Evolutionary conservation across 805 yeast species (phyloP).

Genomic region (Torulaspora indica): DNA sequence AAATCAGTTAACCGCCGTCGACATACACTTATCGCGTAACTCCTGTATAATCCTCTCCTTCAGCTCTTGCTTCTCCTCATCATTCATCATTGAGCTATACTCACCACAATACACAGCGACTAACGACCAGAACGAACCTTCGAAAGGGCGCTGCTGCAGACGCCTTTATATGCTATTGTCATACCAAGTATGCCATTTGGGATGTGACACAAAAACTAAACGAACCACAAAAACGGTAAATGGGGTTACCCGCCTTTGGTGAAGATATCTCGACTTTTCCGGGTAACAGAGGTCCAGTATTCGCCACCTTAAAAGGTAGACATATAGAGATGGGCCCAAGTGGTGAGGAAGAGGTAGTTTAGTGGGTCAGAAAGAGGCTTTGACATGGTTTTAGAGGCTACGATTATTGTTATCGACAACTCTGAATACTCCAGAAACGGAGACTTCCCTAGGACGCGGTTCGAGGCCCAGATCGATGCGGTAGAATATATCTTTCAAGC

Average conservation of each 20-base stretch:
- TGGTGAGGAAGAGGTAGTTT: background rate
- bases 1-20: background rate
- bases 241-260: background rate
- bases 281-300: background rate
- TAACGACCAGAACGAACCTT: no score
- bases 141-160: no score
- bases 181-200: no score
- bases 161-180: no score
- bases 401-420: slow-evolving; percentile 92
- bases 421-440: slow-evolving; percentile 96
- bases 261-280: background rate
- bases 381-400: slow-evolving; percentile 89
- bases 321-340: background rate
- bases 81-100: slow-evolving; percentile 2
- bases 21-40: slow-evolving; percentile 20
- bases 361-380: background rate
- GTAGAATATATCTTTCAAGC: slow-evolving; percentile 81
- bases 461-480: slow-evolving; percentile 87
- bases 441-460: slow-evolving; percentile 82
- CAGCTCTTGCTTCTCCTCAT: slow-evolving; percentile 11
- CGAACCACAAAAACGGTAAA: background rate
- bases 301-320: slow-evolving; percentile 3
- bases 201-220: slow-evolving; percentile 3
- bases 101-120: no score
- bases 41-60: slow-evolving; percentile 13